Evolutionary conservation across 2,329 filamentous ascomycete genomes (phyloP).

Genomic region (Penicillium sp.): DNA sequence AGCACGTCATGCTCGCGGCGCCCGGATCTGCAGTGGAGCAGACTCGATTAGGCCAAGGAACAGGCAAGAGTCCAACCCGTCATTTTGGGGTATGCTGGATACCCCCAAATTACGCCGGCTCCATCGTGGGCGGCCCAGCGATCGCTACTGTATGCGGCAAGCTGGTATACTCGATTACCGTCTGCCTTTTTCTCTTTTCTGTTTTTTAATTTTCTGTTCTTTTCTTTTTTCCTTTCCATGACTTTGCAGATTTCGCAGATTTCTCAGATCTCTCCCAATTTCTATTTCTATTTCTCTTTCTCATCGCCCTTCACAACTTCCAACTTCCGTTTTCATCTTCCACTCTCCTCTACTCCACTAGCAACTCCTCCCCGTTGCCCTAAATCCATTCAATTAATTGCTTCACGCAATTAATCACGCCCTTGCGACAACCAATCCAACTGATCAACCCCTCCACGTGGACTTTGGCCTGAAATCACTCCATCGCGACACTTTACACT

Average conservation of each 20-base stretch:
- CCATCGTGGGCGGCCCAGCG: constrained; percentile 6
- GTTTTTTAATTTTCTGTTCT: constrained; percentile 7
- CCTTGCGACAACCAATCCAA: not conserved
- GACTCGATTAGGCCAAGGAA: not conserved
- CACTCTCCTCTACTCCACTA: not conserved
- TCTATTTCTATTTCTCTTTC: not conserved
- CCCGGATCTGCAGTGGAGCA: constrained; percentile 12
- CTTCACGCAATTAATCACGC: not conserved
- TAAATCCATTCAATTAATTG: not conserved
- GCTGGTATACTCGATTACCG: constrained; percentile 13
- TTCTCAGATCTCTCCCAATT: not conserved
- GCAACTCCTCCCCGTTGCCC: constrained; percentile 8
- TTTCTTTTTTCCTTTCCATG: constrained; percentile 6
- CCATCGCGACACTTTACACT: not conserved
- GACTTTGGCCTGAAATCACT: not conserved
- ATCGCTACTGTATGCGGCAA: not conserved
- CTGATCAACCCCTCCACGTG: no score
- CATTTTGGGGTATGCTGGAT: constrained; percentile 12
- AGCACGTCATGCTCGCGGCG: constrained; percentile 21
- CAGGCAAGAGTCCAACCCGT: not conserved
- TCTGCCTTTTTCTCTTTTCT: constrained; percentile 7
- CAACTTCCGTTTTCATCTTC: not conserved
- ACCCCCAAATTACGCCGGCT: constrained; percentile 10
- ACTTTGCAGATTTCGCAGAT: constrained; percentile 8
- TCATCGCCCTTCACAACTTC: constrained; percentile 1